Evolutionary conservation across 306 rosid genomes (phyloP), one percentile per base, ranked within the genome.

Genomic region (Ochetophila trinervis): DNA sequence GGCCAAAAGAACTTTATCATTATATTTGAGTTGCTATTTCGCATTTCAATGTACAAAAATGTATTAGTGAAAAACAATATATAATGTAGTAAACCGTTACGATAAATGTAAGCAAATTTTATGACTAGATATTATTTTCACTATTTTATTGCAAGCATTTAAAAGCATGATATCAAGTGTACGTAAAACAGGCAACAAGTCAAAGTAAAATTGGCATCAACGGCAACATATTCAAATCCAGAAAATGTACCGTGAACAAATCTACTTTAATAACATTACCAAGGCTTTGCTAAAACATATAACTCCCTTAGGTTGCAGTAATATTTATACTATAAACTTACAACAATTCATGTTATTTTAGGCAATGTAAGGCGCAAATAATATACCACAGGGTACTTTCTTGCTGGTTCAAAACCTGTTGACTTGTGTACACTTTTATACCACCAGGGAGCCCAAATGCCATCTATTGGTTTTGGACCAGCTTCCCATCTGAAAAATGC

Each of bases 361-460:
- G 48, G 45, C 36, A 47, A 53, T 8, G 2, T 50, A 5, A 27
- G 3, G 35, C 67, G 48, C 16, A 51, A 68, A 66, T 23, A 0
- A 47, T 82, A 57, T 83, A 90, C 95, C 85, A 36, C 40, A 18
- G 95, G 96, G 79, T 85, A 78, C 45, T 76, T 85, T 48, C 71
- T 79, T 32, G 78, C 35, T 69, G 75, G 65, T 68, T 90, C 62
- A 58, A 87, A 90, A 57, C 80, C 77, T 42, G 91, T 83, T 21
- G 95, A 83, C 77, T 78, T 78, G 47, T 87, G 89, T 66, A 90
- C 76, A 60, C 67, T 57, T 47, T 18, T 72, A 36, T 90, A 90
- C 96, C 96, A 90, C 91, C 96, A 90, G 56, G 95, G 91, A 48
- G 89, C 89, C 96, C 96, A 87, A 66, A 78, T 23, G 44, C 96